Evolutionary conservation across 495 filamentous ascomycete species (phyloP).

Genomic region (Collariella sp.): DNA sequence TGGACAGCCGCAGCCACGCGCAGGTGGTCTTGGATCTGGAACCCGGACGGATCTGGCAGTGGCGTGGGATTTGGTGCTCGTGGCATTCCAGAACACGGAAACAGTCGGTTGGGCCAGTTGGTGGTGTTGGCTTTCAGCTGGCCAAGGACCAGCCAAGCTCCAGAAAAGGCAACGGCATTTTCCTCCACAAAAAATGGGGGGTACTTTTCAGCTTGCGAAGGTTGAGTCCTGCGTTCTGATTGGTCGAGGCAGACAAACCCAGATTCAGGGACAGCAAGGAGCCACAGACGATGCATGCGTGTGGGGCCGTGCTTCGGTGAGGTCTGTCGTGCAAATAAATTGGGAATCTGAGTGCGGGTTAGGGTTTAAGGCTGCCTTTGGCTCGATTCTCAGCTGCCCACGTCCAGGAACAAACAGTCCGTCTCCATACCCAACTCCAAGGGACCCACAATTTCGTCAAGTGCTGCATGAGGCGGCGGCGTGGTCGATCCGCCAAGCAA

Average conservation of each 20-base stretch:
- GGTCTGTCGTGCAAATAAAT: no score
- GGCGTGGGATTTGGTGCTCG: background rate
- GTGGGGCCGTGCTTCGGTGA: background rate
- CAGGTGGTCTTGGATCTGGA: background rate
- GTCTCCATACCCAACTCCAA: background rate
- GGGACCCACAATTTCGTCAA: background rate
- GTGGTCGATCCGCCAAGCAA: background rate
- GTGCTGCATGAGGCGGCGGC: constrained; percentile 1
- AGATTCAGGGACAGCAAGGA: background rate
- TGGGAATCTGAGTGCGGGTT: no score
- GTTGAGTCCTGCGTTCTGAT: background rate
- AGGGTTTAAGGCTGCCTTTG: no score
- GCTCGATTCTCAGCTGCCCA: no score
- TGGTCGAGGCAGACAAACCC: background rate
- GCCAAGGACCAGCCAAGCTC: constrained; percentile 1
- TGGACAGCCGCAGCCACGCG: no score
- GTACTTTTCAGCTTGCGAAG: constrained; percentile 2
- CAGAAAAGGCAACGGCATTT: no score
- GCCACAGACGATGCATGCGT: background rate
- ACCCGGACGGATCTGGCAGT: background rate
- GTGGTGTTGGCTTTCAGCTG: constrained; percentile 5
- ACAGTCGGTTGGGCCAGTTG: background rate
- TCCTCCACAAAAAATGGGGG: background rate
- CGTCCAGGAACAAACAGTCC: background rate
- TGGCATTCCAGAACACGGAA: background rate